Evolutionary conservation across 768 basidiomycete species (phyloP).

Genomic region (Rhodotorula sphaerocarpa): DNA sequence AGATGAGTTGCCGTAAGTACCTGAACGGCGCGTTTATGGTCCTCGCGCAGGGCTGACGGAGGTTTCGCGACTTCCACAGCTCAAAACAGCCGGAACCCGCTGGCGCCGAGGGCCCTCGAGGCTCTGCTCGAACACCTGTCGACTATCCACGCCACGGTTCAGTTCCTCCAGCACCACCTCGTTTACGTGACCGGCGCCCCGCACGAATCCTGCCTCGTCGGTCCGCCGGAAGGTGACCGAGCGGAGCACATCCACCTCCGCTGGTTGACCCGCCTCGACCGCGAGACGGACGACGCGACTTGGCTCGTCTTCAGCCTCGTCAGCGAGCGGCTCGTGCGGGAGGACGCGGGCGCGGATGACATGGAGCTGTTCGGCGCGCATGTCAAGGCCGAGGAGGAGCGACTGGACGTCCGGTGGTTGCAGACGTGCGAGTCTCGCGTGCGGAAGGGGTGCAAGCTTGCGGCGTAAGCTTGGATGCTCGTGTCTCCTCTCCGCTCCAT

Average conservation of each 20-base stretch:
- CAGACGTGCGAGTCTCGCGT: conserved; percentile 6
- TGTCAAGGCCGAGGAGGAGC: not conserved
- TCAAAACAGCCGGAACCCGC: not conserved
- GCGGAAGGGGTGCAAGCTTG: conserved; percentile 8
- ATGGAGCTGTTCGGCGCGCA: no score
- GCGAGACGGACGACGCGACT: conserved; percentile 5
- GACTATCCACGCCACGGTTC: not conserved
- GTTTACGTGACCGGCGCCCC: not conserved
- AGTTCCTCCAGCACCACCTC: conserved; percentile 5
- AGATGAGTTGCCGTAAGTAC: conserved; percentile 6
- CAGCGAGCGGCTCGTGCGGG: conserved; percentile 5
- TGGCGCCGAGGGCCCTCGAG: not conserved
- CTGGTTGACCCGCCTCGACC: not conserved
- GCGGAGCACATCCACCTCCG: conserved; percentile 2
- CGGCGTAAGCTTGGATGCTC: not conserved
- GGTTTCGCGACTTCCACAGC: not conserved
- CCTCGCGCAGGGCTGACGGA: no score
- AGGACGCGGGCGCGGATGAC: not conserved
- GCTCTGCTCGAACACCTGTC: not conserved
- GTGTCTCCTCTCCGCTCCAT: no score
- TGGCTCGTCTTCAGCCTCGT: conserved; percentile 1
- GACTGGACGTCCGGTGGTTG: not conserved
- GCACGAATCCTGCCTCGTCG: conserved; percentile 1
- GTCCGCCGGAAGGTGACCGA: conserved; percentile 1
- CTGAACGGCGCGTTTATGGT: no score